Conservation (phyloP, 768 basidiomycete species). For the Strobilomyces confusus region DNA sequence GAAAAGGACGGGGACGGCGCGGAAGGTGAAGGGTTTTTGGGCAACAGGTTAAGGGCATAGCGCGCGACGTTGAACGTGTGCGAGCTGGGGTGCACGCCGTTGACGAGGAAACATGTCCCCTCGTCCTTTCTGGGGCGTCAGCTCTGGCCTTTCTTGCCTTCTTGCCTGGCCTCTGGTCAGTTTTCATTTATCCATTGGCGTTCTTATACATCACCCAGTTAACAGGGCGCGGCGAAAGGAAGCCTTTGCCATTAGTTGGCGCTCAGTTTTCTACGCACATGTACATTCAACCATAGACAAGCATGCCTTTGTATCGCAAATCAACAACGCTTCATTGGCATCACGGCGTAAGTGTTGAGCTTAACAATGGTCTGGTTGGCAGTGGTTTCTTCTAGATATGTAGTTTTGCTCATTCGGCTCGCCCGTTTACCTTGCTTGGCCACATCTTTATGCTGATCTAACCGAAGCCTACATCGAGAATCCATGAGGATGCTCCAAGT, state of each 20-base stretch:
- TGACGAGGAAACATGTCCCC: neutral
- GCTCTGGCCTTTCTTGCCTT: neutral
- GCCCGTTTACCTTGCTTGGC: no score
- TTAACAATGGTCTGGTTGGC: no score
- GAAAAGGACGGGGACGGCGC: slow-evolving; percentile 27
- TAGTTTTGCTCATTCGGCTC: no score
- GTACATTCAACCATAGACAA: neutral
- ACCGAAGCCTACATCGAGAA: no score
- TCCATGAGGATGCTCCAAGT: no score
- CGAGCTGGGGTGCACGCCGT: neutral
- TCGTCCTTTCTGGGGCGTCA: neutral
- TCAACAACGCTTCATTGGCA: no score
- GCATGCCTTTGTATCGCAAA: no score
- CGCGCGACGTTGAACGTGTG: neutral
- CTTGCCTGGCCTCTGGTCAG: neutral
- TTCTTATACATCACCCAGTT: neutral
- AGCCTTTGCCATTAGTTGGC: neutral
- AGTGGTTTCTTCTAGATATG: no score
- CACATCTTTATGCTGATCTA: no score
- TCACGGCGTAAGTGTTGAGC: no score
- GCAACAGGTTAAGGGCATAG: slow-evolving; percentile 24
- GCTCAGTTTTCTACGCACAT: neutral
- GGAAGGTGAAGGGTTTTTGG: slow-evolving; percentile 30
- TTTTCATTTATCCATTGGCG: neutral
- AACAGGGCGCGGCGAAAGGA: neutral